Base-by-base conservation (phyloP, 139 green algal genomes). In the Tetratostichococcus sp. region DNA sequence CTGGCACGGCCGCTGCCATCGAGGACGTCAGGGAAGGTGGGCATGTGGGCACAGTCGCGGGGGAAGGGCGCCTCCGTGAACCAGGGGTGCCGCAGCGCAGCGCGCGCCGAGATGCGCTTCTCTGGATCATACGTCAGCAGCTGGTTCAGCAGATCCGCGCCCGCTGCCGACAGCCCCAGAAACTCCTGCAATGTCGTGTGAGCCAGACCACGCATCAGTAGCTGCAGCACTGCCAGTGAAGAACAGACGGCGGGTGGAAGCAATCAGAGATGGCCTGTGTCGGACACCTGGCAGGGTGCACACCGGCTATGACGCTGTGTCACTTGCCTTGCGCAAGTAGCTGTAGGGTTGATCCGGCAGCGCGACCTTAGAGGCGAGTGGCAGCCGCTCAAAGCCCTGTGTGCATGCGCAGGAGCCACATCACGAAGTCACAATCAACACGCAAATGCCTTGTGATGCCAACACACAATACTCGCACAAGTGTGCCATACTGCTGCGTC, bases 301-400 rank as follows among this genome's bases (percentile, higher is more conserved):
- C n/a, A n/a, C n/a, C n/a, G n/a, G n/a, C n/a, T n/a, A n/a, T n/a
- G n/a, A n/a, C n/a, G n/a, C n/a, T n/a, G n/a, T n/a, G 50, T 2
- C 16, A 1, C 57, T 30, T 30, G 78, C 80, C 77, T 83, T 71
- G 11, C 82, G 70, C 16, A 95, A 77, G 66, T 84, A 84, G 81
- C 87, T 92, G 82, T 92, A 92, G 11, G 89, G 90, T 83, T 95
- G 90, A 0, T 87, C 43, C 4, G 85, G 89, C 65, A 91, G 76
- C 19, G 77, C 76, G 21, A 89, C 70, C 34, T 75, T 76, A 30
- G 4, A 2, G 6, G 76, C 69, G 33, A 78, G 66, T 0, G 84
- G 85, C 25, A 93, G 75, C 11, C 58, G 66, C 0, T 66, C 22
- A 68, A 91, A 79, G 58, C 76, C 82, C 85, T 91, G 81, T 42